Evolutionary conservation across 1,284 basidiomycete species (phyloP).

Genomic region (Pterula multifida): DNA sequence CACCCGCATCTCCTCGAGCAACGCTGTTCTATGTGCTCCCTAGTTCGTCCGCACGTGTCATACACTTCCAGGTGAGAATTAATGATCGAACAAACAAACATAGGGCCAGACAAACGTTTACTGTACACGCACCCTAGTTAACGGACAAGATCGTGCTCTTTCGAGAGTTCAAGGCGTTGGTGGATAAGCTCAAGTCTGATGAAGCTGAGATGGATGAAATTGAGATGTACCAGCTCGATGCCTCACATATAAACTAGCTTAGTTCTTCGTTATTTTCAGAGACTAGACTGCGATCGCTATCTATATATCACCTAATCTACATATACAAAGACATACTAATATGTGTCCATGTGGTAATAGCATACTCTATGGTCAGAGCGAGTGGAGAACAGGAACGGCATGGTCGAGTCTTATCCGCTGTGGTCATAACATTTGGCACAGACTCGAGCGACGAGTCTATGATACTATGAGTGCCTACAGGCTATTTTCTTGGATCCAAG

Average conservation of each 20-base stretch:
- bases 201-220: background rate
- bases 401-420: no score
- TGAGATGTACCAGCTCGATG: background rate
- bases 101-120: background rate
- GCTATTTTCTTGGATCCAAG: no score
- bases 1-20: constrained; percentile 18
- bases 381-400: no score
- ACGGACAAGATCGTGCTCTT: constrained; percentile 26
- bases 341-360: no score
- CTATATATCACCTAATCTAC: no score
- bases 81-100: background rate
- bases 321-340: no score
- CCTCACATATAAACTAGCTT: background rate
- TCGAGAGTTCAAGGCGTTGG: constrained; percentile 15
- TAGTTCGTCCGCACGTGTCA: constrained; percentile 57
- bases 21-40: constrained; percentile 57
- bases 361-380: no score
- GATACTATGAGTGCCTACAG: no score
- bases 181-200: constrained; percentile 14
- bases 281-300: background rate
- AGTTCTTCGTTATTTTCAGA: background rate
- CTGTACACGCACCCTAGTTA: constrained; percentile 15
- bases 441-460: no score
- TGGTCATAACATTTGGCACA: no score
- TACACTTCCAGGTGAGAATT: constrained; percentile 46